These are phyloP conservation scores for Pythium myriotylum DNA, from an alignment of 352 stramenopile species.

Conservation along the genomic window DNA sequence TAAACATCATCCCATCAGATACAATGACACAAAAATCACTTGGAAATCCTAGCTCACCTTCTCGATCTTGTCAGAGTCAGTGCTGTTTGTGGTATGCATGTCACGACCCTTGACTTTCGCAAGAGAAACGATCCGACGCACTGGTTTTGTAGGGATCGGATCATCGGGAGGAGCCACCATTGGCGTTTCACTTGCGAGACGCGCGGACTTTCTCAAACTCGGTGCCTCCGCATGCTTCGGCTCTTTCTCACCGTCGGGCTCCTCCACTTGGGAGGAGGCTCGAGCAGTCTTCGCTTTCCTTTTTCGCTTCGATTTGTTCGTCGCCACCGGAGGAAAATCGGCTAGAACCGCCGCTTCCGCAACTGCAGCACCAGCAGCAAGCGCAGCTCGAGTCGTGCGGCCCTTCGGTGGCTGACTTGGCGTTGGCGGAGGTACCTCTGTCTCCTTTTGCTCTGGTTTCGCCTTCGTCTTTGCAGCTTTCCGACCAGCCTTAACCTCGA, in stretches of 20 bases:
- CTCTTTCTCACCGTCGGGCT: neutral
- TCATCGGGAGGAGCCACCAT: neutral
- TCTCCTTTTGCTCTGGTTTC: conserved; percentile 1
- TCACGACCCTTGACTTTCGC: neutral
- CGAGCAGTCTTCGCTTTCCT: conserved; percentile 20
- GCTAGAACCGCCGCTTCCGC: neutral
- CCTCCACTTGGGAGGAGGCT: neutral
- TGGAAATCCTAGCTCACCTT: too few species aligned
- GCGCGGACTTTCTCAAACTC: neutral
- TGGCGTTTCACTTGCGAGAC: neutral
- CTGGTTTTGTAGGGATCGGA: neutral
- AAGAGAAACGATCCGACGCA: neutral
- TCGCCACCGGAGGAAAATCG: neutral
- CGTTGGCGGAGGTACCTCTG: neutral
- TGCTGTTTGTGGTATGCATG: neutral
- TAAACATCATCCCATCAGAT: too few species aligned
- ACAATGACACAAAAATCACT: too few species aligned
- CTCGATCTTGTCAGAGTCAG: too few species aligned
- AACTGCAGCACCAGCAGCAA: neutral
- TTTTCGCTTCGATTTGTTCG: conserved; percentile 34
- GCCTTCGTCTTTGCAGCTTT: neutral
- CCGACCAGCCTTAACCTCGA: neutral
- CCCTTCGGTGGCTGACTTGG: neutral
- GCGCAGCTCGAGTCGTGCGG: conserved; percentile 7
- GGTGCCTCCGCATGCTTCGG: neutral